These are phyloP conservation scores for Teratosphaeriaceae sp. DNA, from an alignment of 2,329 filamentous ascomycete genomes.

Conservation along the genomic window DNA sequence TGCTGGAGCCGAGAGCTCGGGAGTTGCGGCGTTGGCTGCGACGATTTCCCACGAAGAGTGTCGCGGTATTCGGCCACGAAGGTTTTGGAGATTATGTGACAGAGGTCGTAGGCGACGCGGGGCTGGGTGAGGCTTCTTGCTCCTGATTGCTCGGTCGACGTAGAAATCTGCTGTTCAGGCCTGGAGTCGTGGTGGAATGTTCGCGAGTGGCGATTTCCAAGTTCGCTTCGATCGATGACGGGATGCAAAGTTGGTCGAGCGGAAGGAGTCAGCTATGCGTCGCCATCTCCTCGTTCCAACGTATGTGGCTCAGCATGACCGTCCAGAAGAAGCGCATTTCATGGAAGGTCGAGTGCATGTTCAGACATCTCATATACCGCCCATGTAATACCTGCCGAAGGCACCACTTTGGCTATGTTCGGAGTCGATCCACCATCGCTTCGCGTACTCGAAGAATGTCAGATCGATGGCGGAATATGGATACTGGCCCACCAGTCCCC, in stretches of 20 bases:
- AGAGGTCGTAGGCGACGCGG: slow-evolving; percentile 8
- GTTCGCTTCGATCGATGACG: neutral
- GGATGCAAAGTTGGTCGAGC: neutral
- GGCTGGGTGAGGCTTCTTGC: too few species aligned
- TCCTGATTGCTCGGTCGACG: neutral
- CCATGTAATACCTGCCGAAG: too few species aligned
- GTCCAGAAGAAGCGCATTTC: too few species aligned
- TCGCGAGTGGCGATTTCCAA: neutral
- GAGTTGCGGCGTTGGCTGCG: slow-evolving; percentile 7
- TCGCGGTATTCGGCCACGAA: slow-evolving; percentile 10
- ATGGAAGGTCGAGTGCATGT: too few species aligned
- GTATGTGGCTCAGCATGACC: too few species aligned
- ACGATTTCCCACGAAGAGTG: slow-evolving; percentile 2
- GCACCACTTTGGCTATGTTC: too few species aligned
- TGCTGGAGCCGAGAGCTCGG: slow-evolving; percentile 9
- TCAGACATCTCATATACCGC: too few species aligned
- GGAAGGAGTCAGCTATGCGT: neutral
- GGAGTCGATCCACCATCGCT: too few species aligned
- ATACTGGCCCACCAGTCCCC: too few species aligned
- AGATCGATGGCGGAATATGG: too few species aligned
- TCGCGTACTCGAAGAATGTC: too few species aligned
- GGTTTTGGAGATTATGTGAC: slow-evolving; percentile 9
- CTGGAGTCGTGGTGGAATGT: neutral
- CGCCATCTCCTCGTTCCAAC: too few species aligned
- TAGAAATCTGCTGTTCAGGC: neutral